Evolutionary conservation across 1,139 yeast genomes (phyloP).

Genomic region (Blastobotrys indianensis): DNA sequence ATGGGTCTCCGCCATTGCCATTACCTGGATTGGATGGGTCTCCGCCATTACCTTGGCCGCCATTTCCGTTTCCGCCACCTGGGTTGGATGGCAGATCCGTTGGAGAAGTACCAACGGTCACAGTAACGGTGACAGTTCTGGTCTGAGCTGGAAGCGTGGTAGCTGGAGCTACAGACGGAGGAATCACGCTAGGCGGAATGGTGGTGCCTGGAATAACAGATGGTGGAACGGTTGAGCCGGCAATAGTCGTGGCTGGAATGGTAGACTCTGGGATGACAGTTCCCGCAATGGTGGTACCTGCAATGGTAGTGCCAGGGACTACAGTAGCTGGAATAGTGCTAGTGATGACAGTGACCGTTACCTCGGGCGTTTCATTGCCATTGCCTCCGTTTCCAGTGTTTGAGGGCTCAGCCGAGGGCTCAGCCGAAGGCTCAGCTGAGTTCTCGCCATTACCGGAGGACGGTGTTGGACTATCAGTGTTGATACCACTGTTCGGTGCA

Average conservation of each 20-base stretch:
- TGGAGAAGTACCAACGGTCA: too few relatives aligned
- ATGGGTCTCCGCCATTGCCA: too few relatives aligned
- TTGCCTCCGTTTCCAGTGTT: neutral
- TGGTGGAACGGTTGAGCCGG: slow-evolving; percentile 12
- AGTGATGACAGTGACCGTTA: neutral
- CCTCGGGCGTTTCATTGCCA: too few relatives aligned
- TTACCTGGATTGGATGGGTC: too few relatives aligned
- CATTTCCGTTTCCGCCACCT: too few relatives aligned
- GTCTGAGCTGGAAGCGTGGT: neutral
- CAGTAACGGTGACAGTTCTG: neutral
- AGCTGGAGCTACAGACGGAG: neutral
- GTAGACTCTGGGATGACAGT: slow-evolving; percentile 3
- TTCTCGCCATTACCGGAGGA: too few relatives aligned
- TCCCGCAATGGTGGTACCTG: slow-evolving; percentile 7
- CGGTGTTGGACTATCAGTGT: slow-evolving; percentile 1
- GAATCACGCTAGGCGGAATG: neutral
- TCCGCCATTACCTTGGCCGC: too few relatives aligned
- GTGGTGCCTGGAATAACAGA: slow-evolving; percentile 18
- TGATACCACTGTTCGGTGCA: neutral
- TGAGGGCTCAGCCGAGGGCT: too few relatives aligned
- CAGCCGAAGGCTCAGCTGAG: too few relatives aligned
- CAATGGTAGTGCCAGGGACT: slow-evolving; percentile 7
- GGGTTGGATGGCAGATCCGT: too few relatives aligned
- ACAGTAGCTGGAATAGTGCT: slow-evolving; percentile 15
- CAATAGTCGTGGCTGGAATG: slow-evolving; percentile 4